phyloP scores from a whole-genome alignment of 345 rosid species.

The Eucalyptus caleyi region DNA sequence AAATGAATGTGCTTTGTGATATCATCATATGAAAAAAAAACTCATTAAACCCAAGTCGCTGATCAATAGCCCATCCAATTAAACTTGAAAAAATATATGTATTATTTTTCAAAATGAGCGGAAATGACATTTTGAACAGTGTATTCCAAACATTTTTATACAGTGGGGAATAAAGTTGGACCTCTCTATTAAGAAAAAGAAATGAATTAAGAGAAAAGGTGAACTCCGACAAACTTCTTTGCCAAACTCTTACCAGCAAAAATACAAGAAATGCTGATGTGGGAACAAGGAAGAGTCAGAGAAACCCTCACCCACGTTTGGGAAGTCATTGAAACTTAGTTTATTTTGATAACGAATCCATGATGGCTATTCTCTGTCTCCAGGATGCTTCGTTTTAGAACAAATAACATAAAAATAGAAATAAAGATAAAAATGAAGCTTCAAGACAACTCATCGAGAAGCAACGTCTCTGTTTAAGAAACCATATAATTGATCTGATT shows the following conservation, averaged over 20 bases:
- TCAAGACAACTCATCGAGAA: background rate
- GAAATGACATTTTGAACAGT: background rate
- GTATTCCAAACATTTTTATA: background rate
- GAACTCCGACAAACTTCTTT: background rate
- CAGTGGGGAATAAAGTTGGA: background rate
- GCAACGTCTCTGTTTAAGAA: background rate
- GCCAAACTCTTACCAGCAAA: background rate
- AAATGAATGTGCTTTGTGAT: background rate
- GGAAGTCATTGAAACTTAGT: background rate
- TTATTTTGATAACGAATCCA: background rate
- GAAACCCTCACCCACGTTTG: background rate
- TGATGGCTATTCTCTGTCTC: background rate
- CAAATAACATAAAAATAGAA: background rate
- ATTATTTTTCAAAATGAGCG: background rate
- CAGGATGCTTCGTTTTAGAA: background rate
- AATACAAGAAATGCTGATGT: background rate
- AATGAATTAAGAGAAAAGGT: background rate
- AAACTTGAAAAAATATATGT: background rate
- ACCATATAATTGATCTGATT: background rate
- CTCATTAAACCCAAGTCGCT: background rate
- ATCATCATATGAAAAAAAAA: background rate
- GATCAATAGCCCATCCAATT: background rate
- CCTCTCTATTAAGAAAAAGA: background rate
- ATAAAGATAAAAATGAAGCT: background rate
- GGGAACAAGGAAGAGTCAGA: background rate